Percentiles rank a stretch among this genome's conserved stretches.
phyloP scores from a whole-genome alignment of 257 asterid genomes.

The Ligustrum vulgare region DNA sequence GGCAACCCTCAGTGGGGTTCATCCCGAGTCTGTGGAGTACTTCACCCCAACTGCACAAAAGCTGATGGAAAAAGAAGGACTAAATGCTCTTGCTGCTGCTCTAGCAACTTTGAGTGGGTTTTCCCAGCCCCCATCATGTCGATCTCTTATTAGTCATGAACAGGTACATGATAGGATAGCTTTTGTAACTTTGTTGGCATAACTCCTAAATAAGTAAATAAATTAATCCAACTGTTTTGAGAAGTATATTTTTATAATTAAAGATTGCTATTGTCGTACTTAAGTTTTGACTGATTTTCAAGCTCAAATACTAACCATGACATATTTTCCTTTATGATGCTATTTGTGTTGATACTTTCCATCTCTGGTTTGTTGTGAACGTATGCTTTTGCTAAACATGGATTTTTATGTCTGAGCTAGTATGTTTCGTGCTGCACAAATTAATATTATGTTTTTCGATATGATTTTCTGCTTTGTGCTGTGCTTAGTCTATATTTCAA shows the following conservation, averaged over 20 bases:
- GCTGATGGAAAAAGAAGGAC: slow-evolving; percentile 45
- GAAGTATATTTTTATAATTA: background rate
- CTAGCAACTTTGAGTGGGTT: slow-evolving; percentile 56
- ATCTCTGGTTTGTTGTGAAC: background rate
- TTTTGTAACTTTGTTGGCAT: background rate
- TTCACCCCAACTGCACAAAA: slow-evolving; percentile 48
- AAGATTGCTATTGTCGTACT: background rate
- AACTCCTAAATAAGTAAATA: background rate
- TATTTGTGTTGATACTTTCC: background rate
- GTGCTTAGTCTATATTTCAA: background rate
- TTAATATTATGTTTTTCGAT: background rate
- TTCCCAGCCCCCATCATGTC: slow-evolving; percentile 50
- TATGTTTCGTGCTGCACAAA: background rate
- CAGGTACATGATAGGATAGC: slow-evolving; percentile 33
- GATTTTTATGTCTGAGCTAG: background rate
- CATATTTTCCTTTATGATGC: background rate
- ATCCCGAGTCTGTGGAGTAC: slow-evolving; percentile 44
- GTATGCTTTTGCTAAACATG: background rate
- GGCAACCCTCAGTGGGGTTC: slow-evolving; percentile 48
- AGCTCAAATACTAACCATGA: background rate
- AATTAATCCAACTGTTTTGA: background rate
- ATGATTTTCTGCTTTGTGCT: background rate
- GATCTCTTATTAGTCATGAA: slow-evolving; percentile 52
- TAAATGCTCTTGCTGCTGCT: slow-evolving; percentile 52
- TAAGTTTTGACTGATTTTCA: background rate